These are phyloP conservation scores for grape (Vitis vinifera) DNA, from an alignment of 164 flowering plant species.

Conservation along the genomic window ASM3070453v1 NC_081822.1:12683501-12684000, in stretches of 20 bases:
- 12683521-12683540: no score
- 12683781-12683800: conserved; percentile 57
- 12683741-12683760: neutral
- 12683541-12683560: neutral
- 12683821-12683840: conserved; percentile 93
- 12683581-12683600: conserved; percentile 89
- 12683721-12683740: conserved; percentile 3
- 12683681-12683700: conserved; percentile 93
- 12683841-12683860: conserved; percentile 98
- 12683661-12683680: conserved; percentile 96
- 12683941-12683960: conserved; percentile 26
- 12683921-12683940: conserved; percentile 1
- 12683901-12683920: neutral
- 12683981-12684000: conserved; percentile 98
- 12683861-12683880: conserved; percentile 91
- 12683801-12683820: conserved; percentile 91
- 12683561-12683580: conserved; percentile 74
- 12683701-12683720: conserved; percentile 15
- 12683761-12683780: neutral
- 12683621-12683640: conserved; percentile 98
- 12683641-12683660: conserved; percentile 98
- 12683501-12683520: neutral
- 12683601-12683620: conserved; percentile 97
- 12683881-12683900: conserved; percentile 67
- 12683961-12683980: conserved; percentile 66